phyloP scores from a whole-genome alignment of 2,329 filamentous ascomycete species.

The Alternaria sp. region DNA sequence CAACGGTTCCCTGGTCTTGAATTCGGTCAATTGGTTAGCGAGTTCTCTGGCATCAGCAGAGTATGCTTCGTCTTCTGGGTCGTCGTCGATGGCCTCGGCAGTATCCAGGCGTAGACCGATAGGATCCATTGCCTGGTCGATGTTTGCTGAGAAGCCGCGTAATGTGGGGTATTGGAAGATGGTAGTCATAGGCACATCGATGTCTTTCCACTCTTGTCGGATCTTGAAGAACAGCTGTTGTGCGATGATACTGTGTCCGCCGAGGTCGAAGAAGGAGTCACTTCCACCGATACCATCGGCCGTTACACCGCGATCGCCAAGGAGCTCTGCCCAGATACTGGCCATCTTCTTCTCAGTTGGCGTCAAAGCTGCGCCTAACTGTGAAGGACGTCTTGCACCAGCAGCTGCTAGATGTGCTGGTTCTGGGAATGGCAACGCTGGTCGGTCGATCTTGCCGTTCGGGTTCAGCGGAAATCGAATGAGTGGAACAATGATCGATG shows the following conservation, averaged over 20 bases:
- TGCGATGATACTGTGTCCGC: slow-evolving; percentile 81
- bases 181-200: slow-evolving; percentile 72
- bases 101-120: slow-evolving; percentile 57
- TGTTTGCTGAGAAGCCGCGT: slow-evolving; percentile 62
- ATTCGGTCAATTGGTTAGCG: slow-evolving; percentile 55
- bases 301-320: slow-evolving; percentile 66
- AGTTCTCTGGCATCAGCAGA: slow-evolving; percentile 63
- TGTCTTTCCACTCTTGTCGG: slow-evolving; percentile 66
- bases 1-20: slow-evolving; percentile 53
- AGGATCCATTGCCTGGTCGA: slow-evolving; percentile 60
- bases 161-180: slow-evolving; percentile 75
- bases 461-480: slow-evolving; percentile 73
- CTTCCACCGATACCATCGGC: slow-evolving; percentile 71
- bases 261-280: slow-evolving; percentile 78
- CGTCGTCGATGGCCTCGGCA: slow-evolving; percentile 52
- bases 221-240: slow-evolving; percentile 81
- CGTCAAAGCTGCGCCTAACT: slow-evolving; percentile 57
- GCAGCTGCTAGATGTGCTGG: slow-evolving; percentile 70
- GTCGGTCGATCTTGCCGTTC: slow-evolving; percentile 77
- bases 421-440: slow-evolving; percentile 81
- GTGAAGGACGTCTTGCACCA: slow-evolving; percentile 56
- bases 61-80: slow-evolving; percentile 62
- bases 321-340: slow-evolving; percentile 75
- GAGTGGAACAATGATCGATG: slow-evolving; percentile 76
- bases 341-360: slow-evolving; percentile 74